Conservation (phyloP, 2,329 filamentous ascomycete genomes). For the Clonostachys rhizophaga region DNA sequence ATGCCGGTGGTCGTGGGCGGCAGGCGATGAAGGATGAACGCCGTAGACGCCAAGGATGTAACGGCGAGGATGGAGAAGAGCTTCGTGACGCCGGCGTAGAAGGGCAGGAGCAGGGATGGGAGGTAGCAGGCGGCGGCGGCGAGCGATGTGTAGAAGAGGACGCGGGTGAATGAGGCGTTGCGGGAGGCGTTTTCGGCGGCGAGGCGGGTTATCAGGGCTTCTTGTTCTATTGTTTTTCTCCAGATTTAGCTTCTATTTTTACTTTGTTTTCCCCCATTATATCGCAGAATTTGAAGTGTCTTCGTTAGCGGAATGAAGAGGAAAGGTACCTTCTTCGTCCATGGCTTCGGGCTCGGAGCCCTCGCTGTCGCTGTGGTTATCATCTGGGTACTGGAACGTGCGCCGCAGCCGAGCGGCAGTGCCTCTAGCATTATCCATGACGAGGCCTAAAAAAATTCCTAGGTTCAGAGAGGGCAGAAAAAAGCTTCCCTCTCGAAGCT, state of each 20-base stretch:
- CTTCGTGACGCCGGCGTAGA: slow-evolving; percentile 12
- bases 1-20: slow-evolving; percentile 53
- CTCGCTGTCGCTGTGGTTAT: slow-evolving; percentile 46
- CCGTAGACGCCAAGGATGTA: slow-evolving; percentile 58
- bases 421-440: slow-evolving; percentile 15
- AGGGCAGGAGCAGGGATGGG: slow-evolving; percentile 23
- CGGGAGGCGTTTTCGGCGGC: slow-evolving; percentile 47
- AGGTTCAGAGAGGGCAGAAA: neutral
- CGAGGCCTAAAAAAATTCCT: neutral
- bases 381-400: slow-evolving; percentile 70
- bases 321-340: slow-evolving; percentile 65
- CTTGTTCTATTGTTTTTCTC: slow-evolving; percentile 48
- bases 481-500: neutral
- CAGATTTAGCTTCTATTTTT: neutral
- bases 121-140: slow-evolving; percentile 49
- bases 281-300: neutral
- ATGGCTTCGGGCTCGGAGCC: slow-evolving; percentile 54
- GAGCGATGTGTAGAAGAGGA: slow-evolving; percentile 58
- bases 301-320: too few relatives aligned
- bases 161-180: slow-evolving; percentile 51
- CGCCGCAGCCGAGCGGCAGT: slow-evolving; percentile 61
- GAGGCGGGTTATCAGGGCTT: slow-evolving; percentile 54
- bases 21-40: slow-evolving; percentile 54
- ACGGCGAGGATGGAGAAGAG: slow-evolving; percentile 52
- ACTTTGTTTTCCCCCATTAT: neutral